These are phyloP conservation scores for Microdochium paspali DNA, from an alignment of 2,329 filamentous ascomycete species.

Conservation along the genomic window DNA sequence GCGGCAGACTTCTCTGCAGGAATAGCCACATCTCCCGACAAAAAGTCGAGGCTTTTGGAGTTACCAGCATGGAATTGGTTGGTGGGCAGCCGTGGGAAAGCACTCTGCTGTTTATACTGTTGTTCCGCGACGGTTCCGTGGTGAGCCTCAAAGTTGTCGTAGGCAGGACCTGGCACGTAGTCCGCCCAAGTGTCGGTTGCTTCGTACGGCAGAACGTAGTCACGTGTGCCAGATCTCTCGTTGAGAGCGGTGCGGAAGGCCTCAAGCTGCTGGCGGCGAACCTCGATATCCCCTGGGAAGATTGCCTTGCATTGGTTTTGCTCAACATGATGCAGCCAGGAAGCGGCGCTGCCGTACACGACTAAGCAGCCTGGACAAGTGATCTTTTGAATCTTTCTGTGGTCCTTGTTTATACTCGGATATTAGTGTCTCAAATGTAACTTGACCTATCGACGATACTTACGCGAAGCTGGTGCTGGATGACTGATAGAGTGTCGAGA, in stretches of 20 bases:
- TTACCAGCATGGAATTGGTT: constrained; percentile 9
- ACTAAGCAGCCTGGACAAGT: constrained; percentile 35
- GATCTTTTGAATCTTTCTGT: constrained; percentile 29
- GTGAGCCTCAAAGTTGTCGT: constrained; percentile 1
- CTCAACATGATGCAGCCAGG: constrained; percentile 37
- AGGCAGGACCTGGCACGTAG: constrained; percentile 3
- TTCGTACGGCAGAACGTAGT: neutral
- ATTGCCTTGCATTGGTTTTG: constrained; percentile 26
- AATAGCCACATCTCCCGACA: constrained; percentile 5
- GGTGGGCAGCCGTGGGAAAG: constrained; percentile 5
- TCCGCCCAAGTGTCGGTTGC: constrained; percentile 2
- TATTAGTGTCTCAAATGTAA: constrained; percentile 5
- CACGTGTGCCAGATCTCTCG: neutral
- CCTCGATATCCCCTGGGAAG: constrained; percentile 18
- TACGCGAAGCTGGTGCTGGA: neutral
- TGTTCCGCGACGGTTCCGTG: neutral
- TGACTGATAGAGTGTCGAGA: neutral
- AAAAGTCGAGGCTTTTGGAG: constrained; percentile 8
- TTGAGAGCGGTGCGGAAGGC: constrained; percentile 19
- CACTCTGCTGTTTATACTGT: constrained; percentile 4
- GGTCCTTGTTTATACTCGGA: constrained; percentile 14
- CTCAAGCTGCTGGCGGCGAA: constrained; percentile 24
- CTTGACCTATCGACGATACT: constrained; percentile 2
- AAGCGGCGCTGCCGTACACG: constrained; percentile 24
- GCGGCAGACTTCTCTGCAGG: neutral